Evolutionary conservation across 768 basidiomycete species (phyloP).

Genomic region (Rossbeevera mucosa): DNA sequence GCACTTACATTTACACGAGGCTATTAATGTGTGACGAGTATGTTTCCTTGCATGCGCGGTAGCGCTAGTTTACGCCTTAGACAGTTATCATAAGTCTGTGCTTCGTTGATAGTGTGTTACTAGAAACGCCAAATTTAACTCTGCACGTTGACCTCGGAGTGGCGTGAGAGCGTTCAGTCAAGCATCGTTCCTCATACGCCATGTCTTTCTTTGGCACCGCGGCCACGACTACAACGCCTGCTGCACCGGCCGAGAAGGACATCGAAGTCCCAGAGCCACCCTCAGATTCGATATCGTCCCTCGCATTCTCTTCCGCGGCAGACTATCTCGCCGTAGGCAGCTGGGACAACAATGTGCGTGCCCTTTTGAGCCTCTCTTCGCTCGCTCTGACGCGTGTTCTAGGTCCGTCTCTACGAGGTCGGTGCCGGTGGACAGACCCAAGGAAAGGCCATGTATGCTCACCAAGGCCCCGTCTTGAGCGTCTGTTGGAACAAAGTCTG

Average conservation of each 20-base stretch:
- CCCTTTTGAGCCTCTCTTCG: background rate
- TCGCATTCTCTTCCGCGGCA: conserved; percentile 79
- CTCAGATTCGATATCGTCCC: conserved; percentile 78
- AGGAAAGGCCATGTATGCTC: conserved; percentile 86
- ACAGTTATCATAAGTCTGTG: background rate
- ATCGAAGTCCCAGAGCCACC: conserved; percentile 79
- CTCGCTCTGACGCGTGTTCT: conserved; percentile 8
- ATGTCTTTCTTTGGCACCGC: conserved; percentile 43
- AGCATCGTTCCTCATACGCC: no score
- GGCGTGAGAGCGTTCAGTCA: conserved; percentile 21
- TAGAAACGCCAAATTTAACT: background rate
- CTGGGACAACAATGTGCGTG: conserved; percentile 84
- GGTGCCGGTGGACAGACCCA: conserved; percentile 73
- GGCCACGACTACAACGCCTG: conserved; percentile 34
- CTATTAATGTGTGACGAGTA: conserved; percentile 18
- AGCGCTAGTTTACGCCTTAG: background rate
- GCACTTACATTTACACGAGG: conserved; percentile 13
- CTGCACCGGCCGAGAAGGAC: conserved; percentile 59
- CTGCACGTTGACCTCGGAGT: conserved; percentile 1
- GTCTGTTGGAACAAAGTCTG: conserved; percentile 87
- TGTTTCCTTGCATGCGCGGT: conserved; percentile 1
- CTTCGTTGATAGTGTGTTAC: background rate
- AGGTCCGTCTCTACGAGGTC: conserved; percentile 94
- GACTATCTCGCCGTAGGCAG: conserved; percentile 90
- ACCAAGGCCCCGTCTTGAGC: conserved; percentile 85